Evolutionary conservation across 345 rosid species (phyloP), one percentile per base, ranked within the genome.

Genomic region (Alliaria petiolata): DNA sequence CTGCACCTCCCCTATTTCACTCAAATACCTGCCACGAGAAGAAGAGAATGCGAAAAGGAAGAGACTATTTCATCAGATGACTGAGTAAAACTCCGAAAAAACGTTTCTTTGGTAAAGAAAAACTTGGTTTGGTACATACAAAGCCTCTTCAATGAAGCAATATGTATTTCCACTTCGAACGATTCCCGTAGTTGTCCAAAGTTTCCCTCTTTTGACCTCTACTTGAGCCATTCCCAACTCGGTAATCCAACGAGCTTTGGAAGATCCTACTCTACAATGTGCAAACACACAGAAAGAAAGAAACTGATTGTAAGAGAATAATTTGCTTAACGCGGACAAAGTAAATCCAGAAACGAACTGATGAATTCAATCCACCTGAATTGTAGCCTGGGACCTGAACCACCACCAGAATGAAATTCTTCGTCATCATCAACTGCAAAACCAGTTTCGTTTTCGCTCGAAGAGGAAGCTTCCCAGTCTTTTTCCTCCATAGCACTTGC

Each of bases 121-220:
- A n/a, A n/a, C n/a, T n/a, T n/a, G n/a, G n/a, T n/a, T 25, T n/a
- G n/a, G n/a, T n/a, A n/a, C n/a, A n/a, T n/a, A 93, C 97, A 93
- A 30, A 46, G 95, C 85, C 76, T 87, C 98, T 80, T 93, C 98
- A 35, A 85, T 69, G 40, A 69, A 74, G 79, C 89, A 89, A 61
- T 75, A 87, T 12, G 83, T 74, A 50, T 85, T 89, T 9, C 87
- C 89, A 1, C 58, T 43, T 8, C 89, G 82, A 54, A 80, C 71
- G 42, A 91, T 70, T 76, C 96, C 95, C 11, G 85, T 86, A 3
- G 96, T 86, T 10, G 85, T 86, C 98, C 96, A 93, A 77, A 89
- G 76, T 77, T 85, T 86, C 2, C 97, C 96, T 50, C 85, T 89
- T 84, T 86, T 87, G 30, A 84, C 92, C 34, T 82, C 67, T 51